A percentile compares a stretch with the other conserved stretches of the same genome.
These are phyloP conservation scores for Oryza officinalis DNA, from an alignment of 176 grass and related monocot species.

Conservation along the genomic window DNA sequence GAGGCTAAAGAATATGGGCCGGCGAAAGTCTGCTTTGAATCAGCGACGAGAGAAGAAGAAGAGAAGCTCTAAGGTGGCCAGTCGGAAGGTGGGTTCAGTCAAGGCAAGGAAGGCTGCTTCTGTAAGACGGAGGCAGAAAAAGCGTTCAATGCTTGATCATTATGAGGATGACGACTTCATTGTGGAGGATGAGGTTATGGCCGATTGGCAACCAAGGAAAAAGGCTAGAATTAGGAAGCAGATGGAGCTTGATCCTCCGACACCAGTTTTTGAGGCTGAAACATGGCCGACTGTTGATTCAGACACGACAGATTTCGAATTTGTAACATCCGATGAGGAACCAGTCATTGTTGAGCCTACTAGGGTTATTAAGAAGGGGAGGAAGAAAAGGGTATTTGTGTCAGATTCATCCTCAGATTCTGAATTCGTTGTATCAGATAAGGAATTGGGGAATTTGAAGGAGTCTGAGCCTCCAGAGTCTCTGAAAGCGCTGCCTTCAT, in stretches of 20 bases:
- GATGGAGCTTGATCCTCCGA: background rate
- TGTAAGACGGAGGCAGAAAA: constrained; percentile 18
- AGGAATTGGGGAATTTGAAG: constrained; percentile 45
- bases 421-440: constrained; percentile 69
- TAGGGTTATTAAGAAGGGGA: constrained; percentile 46
- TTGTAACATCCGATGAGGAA: constrained; percentile 55
- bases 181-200: constrained; percentile 48
- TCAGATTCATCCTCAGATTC: constrained; percentile 68
- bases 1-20: constrained; percentile 26
- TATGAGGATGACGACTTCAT: constrained; percentile 67
- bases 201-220: constrained; percentile 35
- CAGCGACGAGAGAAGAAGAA: constrained; percentile 26
- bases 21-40: constrained; percentile 33
- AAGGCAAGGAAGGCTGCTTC: constrained; percentile 21
- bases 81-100: constrained; percentile 36
- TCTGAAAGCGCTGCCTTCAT: constrained; percentile 29
- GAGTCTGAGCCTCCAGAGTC: constrained; percentile 40
- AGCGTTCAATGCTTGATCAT: constrained; percentile 17
- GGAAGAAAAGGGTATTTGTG: constrained; percentile 43
- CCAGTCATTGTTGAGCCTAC: background rate
- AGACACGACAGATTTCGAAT: constrained; percentile 55
- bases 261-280: constrained; percentile 25
- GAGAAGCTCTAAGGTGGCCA: constrained; percentile 33
- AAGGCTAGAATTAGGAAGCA: constrained; percentile 42
- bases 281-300: constrained; percentile 41